Evolutionary conservation across 495 filamentous ascomycete genomes (phyloP), one percentile per base, ranked within the genome.

Genomic region (Cryomyces minteri): DNA sequence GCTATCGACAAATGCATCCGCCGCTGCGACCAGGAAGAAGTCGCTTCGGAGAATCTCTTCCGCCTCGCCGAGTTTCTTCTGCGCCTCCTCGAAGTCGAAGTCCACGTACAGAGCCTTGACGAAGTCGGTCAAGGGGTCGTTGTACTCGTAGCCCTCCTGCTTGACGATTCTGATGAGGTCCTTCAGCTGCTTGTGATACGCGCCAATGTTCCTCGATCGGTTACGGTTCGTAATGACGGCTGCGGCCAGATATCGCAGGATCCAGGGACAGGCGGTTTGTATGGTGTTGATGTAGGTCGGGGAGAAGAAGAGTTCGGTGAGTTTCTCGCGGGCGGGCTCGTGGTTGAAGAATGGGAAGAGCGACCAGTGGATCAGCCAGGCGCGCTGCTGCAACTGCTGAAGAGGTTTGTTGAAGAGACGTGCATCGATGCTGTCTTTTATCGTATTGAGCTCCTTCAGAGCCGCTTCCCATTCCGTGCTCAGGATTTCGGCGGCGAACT

Each of bases 311-410:
- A 95, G 76, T 52, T 98, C 90, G 64, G 87, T 83, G 53, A 96
- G 73, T 51, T 71, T 74, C 51, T 98, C 90, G 51, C 86, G 82
- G 45, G 88, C 84, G 52, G 82, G 73, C 58, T 93, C 88, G 66
- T 88, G 78, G 73, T 95, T 94, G 76, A 96, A 98, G 71, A 94
- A 88, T 45, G 92, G 90, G 75, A 96, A 98, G 47, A 98, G 76
- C 38, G 82, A 78, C 90, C 90, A 98, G 79, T 96, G 92, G 58
- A 94, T 82, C 54, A 98, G 72, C 84, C 88, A 92, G 31, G 86
- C 88, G 49, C 92, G 84, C 68, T 94, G 87, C 57, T 83, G 76
- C 31, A 98, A 80, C 65, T 98, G 90, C 30, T 79, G 87, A 44
- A 95, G 71, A 8, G 92, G 85, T 71, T 92, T 94, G 73, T 82